Conservation (phyloP, 1,139 yeast species). For the Protomyces macrosporus region DNA sequence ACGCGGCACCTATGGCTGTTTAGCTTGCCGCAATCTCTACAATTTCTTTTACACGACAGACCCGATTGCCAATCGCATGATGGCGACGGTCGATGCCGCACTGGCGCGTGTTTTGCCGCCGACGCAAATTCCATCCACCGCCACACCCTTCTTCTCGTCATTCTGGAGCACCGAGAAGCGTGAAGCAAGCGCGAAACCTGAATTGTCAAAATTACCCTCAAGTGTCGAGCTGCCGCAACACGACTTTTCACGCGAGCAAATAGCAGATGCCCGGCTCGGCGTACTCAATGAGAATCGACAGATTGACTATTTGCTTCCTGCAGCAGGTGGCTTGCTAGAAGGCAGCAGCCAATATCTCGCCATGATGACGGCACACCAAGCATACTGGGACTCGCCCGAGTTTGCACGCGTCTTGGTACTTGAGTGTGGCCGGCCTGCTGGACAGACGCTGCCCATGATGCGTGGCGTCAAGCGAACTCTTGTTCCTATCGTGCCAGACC, state of each 20-base stretch:
- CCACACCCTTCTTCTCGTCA: conserved; percentile 18
- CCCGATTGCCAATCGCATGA: conserved; percentile 41
- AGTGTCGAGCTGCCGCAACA: conserved; percentile 37
- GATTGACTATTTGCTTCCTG: conserved; percentile 42
- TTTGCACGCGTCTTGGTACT: conserved; percentile 43
- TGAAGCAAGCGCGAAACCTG: conserved; percentile 1
- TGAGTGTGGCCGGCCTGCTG: conserved; percentile 39
- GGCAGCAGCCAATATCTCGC: conserved; percentile 42
- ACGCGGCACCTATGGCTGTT: conserved; percentile 39
- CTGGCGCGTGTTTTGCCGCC: conserved; percentile 35
- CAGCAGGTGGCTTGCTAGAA: conserved; percentile 36
- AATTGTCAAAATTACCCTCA: conserved; percentile 9
- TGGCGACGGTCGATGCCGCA: conserved; percentile 41
- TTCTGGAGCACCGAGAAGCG: background rate
- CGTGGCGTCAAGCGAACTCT: background rate
- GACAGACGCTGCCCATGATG: conserved; percentile 8
- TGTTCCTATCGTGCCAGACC: background rate
- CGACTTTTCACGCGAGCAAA: conserved; percentile 35
- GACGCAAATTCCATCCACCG: conserved; percentile 34
- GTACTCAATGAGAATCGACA: conserved; percentile 44
- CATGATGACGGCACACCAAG: conserved; percentile 44
- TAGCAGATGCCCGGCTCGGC: conserved; percentile 36
- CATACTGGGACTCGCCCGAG: conserved; percentile 44
- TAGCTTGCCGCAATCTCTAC: conserved; percentile 42
- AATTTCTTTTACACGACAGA: conserved; percentile 44